phyloP scores from a whole-genome alignment of 352 stramenopile species.

The Globisporangium apiculatum region DNA sequence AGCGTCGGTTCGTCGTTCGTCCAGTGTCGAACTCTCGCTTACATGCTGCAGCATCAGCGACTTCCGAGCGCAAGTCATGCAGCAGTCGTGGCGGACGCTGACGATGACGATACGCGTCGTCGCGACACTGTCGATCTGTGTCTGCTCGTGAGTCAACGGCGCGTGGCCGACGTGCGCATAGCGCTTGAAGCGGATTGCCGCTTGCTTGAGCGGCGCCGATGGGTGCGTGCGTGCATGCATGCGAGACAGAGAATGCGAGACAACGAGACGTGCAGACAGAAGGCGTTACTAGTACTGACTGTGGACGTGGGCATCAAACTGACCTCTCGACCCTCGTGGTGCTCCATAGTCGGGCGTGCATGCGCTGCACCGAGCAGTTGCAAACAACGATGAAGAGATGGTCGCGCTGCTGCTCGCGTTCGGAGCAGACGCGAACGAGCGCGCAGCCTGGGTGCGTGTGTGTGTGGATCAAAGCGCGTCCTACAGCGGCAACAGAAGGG shows the following conservation, averaged over 20 bases:
- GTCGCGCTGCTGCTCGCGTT: slow-evolving; percentile 35
- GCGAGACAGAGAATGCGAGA: no score
- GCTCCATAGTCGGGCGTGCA: slow-evolving; percentile 46
- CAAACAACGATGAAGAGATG: slow-evolving; percentile 30
- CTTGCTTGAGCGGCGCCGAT: slow-evolving; percentile 44
- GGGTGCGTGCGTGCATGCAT: slow-evolving; percentile 22
- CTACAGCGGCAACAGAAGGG: no score
- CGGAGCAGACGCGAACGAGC: slow-evolving; percentile 44
- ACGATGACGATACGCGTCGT: neutral
- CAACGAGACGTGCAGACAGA: no score
- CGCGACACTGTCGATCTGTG: slow-evolving; percentile 28
- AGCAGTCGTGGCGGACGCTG: neutral
- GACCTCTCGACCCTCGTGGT: no score
- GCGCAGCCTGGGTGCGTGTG: slow-evolving; percentile 49
- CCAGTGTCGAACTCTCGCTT: no score
- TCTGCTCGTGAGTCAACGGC: slow-evolving; percentile 41
- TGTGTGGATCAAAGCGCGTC: neutral
- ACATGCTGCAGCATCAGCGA: neutral
- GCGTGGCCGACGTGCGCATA: slow-evolving; percentile 24
- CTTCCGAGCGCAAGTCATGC: no score
- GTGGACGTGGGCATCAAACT: no score
- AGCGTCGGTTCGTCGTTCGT: no score
- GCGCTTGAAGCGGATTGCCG: slow-evolving; percentile 24
- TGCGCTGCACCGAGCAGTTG: slow-evolving; percentile 58
- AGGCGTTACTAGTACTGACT: no score